phyloP scores from a whole-genome alignment of 2,329 filamentous ascomycete species.

The Stemphylium lycopersici region DNA sequence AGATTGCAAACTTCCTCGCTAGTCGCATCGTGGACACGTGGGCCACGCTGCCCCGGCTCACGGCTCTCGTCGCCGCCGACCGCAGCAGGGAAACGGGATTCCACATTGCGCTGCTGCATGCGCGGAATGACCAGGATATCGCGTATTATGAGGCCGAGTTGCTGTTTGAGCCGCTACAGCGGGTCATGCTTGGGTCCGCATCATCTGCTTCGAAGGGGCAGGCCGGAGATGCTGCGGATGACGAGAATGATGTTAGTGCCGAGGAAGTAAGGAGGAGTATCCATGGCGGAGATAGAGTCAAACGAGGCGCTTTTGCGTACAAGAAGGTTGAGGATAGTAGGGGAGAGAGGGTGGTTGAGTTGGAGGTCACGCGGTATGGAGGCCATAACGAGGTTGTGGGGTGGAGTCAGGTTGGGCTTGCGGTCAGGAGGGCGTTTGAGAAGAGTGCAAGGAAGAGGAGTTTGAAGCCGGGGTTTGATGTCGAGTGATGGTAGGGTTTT shows the following conservation, averaged over 20 bases:
- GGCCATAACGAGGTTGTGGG: slow-evolving; percentile 72
- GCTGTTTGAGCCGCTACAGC: slow-evolving; percentile 35
- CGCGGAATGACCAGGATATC: slow-evolving; percentile 81
- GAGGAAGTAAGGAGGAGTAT: slow-evolving; percentile 40
- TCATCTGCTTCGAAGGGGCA: slow-evolving; percentile 17
- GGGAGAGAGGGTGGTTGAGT: slow-evolving; percentile 42
- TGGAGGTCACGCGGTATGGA: slow-evolving; percentile 54
- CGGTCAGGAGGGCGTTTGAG: slow-evolving; percentile 70
- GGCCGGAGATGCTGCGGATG: slow-evolving; percentile 11
- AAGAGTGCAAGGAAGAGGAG: slow-evolving; percentile 57
- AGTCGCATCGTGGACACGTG: slow-evolving; percentile 78
- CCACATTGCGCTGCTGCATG: slow-evolving; percentile 73
- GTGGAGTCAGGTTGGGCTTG: slow-evolving; percentile 67
- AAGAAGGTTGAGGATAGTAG: slow-evolving; percentile 38
- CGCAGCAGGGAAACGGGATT: slow-evolving; percentile 1
- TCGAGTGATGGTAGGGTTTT: slow-evolving; percentile 24
- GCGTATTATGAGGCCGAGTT: slow-evolving; percentile 68
- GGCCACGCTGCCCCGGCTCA: slow-evolving; percentile 72
- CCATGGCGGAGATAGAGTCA: slow-evolving; percentile 39
- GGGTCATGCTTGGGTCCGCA: slow-evolving; percentile 23
- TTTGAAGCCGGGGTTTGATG: slow-evolving; percentile 34
- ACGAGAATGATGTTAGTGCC: slow-evolving; percentile 18
- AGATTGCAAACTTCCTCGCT: slow-evolving; percentile 66
- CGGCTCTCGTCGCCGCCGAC: slow-evolving; percentile 49
- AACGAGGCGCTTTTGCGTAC: slow-evolving; percentile 46